phyloP scores from a whole-genome alignment of 352 stramenopile species.

The Phytophthora citrophthora region DNA sequence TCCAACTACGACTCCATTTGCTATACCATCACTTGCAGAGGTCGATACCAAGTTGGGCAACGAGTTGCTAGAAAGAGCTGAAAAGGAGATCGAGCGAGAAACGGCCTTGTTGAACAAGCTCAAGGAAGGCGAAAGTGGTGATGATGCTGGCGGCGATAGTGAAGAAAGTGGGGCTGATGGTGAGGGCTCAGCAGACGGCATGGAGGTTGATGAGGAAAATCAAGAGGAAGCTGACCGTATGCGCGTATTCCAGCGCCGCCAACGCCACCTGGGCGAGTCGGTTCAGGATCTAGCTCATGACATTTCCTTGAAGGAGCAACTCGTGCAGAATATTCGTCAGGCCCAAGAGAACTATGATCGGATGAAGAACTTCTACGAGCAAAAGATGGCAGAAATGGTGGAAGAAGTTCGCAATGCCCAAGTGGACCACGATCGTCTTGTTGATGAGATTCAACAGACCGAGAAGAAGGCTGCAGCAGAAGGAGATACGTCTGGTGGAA shows the following conservation, averaged over 20 bases:
- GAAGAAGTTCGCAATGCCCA: constrained; percentile 73
- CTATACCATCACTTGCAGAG: constrained; percentile 47
- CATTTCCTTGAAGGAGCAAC: constrained; percentile 88
- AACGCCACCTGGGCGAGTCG: constrained; percentile 79
- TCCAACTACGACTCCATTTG: constrained; percentile 35
- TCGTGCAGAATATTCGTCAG: constrained; percentile 81
- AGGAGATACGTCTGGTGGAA: constrained; percentile 56
- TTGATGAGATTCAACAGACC: constrained; percentile 79
- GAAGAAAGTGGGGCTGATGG: constrained; percentile 46
- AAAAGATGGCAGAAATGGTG: constrained; percentile 85
- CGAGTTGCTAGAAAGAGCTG: constrained; percentile 67
- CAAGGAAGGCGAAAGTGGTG: constrained; percentile 57
- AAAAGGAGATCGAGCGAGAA: constrained; percentile 84
- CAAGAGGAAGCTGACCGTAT: constrained; percentile 80
- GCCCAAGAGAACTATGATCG: constrained; percentile 86
- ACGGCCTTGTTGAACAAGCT: constrained; percentile 78
- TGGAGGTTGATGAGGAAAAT: constrained; percentile 43
- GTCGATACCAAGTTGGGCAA: constrained; percentile 63
- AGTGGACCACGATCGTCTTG: constrained; percentile 69
- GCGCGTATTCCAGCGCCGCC: constrained; percentile 83
- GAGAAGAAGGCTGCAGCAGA: constrained; percentile 70
- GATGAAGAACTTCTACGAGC: constrained; percentile 84
- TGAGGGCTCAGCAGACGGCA: constrained; percentile 46
- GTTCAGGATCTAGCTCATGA: constrained; percentile 83
- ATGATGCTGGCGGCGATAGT: constrained; percentile 44